phyloP scores from a whole-genome alignment of 768 basidiomycete genomes.

The Russula olivacea region DNA sequence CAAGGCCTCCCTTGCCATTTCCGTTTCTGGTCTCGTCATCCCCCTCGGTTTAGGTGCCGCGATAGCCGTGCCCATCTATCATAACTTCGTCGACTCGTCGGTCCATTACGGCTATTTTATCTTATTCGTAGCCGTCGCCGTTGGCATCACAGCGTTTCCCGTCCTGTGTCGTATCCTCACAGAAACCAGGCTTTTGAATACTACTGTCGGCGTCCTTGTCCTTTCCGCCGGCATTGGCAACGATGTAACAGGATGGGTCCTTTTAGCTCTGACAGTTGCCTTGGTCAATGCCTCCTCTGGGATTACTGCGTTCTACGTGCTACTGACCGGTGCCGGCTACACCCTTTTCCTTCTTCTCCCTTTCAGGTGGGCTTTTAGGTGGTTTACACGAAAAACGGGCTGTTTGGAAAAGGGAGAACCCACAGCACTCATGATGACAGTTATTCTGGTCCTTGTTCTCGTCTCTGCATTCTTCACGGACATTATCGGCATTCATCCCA shows the following conservation, averaged over 20 bases:
- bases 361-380: slow-evolving; percentile 55
- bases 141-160: slow-evolving; percentile 78
- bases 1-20: slow-evolving; percentile 51
- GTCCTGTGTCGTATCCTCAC: slow-evolving; percentile 82
- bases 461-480: slow-evolving; percentile 79
- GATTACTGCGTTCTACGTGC: slow-evolving; percentile 71
- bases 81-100: slow-evolving; percentile 49
- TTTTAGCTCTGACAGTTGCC: slow-evolving; percentile 78
- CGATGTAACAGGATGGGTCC: slow-evolving; percentile 66
- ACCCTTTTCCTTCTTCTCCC: slow-evolving; percentile 61
- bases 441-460: slow-evolving; percentile 70
- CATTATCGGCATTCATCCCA: slow-evolving; percentile 72
- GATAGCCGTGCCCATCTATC: slow-evolving; percentile 66
- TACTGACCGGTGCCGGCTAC: slow-evolving; percentile 64
- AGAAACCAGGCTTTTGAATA: slow-evolving; percentile 75
- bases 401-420: slow-evolving; percentile 69
- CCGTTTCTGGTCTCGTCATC: slow-evolving; percentile 60
- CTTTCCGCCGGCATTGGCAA: slow-evolving; percentile 77
- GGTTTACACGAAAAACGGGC: slow-evolving; percentile 62
- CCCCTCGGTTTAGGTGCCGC: slow-evolving; percentile 81
- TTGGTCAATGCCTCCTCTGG: slow-evolving; percentile 74
- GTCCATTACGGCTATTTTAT: slow-evolving; percentile 78
- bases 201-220: slow-evolving; percentile 75
- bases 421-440: slow-evolving; percentile 68
- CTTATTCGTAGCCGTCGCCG: slow-evolving; percentile 78